phyloP scores from a whole-genome alignment of 2,329 filamentous ascomycete species.

The Alternaria sp. region DNA sequence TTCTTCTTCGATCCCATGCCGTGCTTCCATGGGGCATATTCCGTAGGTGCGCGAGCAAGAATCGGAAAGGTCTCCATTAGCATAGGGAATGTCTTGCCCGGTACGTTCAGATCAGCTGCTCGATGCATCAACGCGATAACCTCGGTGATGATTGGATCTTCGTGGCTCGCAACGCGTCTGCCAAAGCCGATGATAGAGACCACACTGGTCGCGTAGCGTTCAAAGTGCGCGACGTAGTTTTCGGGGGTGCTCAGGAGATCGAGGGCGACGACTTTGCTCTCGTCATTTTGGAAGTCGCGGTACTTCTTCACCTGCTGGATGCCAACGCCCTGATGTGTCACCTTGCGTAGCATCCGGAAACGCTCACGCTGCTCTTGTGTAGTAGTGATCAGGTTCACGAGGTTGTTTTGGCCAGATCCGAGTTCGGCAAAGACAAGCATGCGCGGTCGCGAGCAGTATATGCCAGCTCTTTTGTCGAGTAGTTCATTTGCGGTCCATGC shows the following conservation, averaged over 20 bases:
- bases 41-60: constrained; percentile 63
- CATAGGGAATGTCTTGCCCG: constrained; percentile 63
- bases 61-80: constrained; percentile 63
- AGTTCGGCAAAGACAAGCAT: constrained; percentile 55
- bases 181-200: constrained; percentile 65
- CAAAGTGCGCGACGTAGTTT: constrained; percentile 61
- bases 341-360: constrained; percentile 40
- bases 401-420: constrained; percentile 42
- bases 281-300: constrained; percentile 64
- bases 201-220: constrained; percentile 61
- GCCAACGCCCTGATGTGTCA: constrained; percentile 46
- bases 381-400: constrained; percentile 45
- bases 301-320: constrained; percentile 62
- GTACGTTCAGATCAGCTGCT: constrained; percentile 59
- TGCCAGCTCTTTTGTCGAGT: constrained; percentile 58
- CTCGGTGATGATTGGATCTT: constrained; percentile 65
- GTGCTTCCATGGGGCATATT: constrained; percentile 44
- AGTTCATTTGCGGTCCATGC: constrained; percentile 59
- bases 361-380: constrained; percentile 39
- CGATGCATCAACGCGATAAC: constrained; percentile 65
- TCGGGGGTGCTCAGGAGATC: constrained; percentile 54
- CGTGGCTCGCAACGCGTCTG: constrained; percentile 56
- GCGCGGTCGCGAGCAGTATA: constrained; percentile 59
- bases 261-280: constrained; percentile 60
- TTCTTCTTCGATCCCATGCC: constrained; percentile 35